Base-by-base conservation (phyloP, 768 basidiomycete species). In the Ephemerocybe angulata region DNA sequence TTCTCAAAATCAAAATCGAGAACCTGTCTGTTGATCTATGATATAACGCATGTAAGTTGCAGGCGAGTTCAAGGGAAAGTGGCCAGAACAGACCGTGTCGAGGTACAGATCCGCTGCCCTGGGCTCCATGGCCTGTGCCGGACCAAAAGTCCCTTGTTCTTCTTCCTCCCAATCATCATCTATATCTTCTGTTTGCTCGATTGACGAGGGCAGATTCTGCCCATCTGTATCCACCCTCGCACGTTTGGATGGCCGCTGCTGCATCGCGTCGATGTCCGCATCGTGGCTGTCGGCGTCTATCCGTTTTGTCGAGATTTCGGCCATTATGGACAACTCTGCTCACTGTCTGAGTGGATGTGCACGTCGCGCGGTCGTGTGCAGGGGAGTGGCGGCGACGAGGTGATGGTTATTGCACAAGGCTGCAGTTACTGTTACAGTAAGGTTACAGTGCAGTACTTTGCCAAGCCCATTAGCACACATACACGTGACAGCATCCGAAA, bases 1-100 rank as follows among this genome's bases (percentile, higher is more conserved):
- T 96, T 94, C 75, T 99, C 97, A 63, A 99, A 99, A 73, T 99
- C 97, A 72, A 99, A 99, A 71, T 99, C 97, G 54, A 99, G 83
- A 42, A 85, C 78, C 44, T 81, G 83, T 58, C 97, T 83, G 69
- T 97, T 93, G 60, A 98, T 90, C 95, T 98, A 31, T 19, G 48
- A 25, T 22, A 47, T 46, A 30, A 31, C n/a, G n/a, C n/a, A n/a
- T n/a, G n/a, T n/a, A n/a, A n/a, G n/a, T n/a, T n/a, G n/a, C n/a
- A n/a, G n/a, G n/a, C 17, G 52, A 53, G 47, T 22, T 43, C 53
- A 59, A 27, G 43, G 35, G 5, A 25, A 38, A 59, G 51, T 53
- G 52, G 58, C 41, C 35, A 61, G 7, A 47, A 72, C 87, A 68
- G 71, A 89, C 94, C 55, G 94, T 97, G 75, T 98, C 94, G 51